Evolutionary conservation across 225 moss, liverwort and hornwort species (phyloP).

Genomic region (Bryum argenteum): DNA sequence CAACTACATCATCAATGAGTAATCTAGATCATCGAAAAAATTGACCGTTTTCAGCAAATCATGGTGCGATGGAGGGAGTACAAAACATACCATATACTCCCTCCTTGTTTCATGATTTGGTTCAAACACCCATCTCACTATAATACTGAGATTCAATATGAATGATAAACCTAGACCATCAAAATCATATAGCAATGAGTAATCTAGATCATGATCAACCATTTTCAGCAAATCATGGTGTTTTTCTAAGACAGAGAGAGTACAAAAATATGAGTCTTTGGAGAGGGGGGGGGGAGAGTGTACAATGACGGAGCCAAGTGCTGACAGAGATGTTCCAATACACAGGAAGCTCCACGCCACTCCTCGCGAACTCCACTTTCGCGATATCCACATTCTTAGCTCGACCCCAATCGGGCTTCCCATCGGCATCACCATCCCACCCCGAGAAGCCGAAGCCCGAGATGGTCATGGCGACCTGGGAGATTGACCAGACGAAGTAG

Average conservation of each 20-base stretch:
- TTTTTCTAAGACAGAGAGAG: conserved; percentile 6
- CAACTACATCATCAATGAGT: too few species aligned
- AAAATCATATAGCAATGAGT: too few species aligned
- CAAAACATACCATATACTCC: too few species aligned
- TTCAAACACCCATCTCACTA: too few species aligned
- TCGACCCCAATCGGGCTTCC: conserved; percentile 64
- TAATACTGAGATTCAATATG: too few species aligned
- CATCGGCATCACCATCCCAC: conserved; percentile 36
- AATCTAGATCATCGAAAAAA: too few species aligned
- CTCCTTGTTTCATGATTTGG: too few species aligned
- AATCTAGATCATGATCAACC: too few species aligned
- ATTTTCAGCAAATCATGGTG: too few species aligned
- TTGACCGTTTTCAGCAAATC: too few species aligned
- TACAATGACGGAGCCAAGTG: conserved; percentile 73
- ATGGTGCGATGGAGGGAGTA: too few species aligned
- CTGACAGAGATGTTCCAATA: conserved; percentile 83
- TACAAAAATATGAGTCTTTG: not conserved
- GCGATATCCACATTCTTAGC: conserved; percentile 82
- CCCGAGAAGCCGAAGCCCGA: conserved; percentile 91
- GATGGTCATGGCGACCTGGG: conserved; percentile 66
- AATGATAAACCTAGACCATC: too few species aligned
- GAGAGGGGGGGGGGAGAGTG: conserved; percentile 4
- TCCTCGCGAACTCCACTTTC: conserved; percentile 81
- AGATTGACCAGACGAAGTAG: conserved; percentile 88
- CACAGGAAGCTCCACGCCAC: conserved; percentile 76